A percentile compares a stretch with the other conserved stretches of the same genome.
phyloP scores from a whole-genome alignment of 495 filamentous ascomycete genomes.

The Aspergillus nidulans region DNA sequence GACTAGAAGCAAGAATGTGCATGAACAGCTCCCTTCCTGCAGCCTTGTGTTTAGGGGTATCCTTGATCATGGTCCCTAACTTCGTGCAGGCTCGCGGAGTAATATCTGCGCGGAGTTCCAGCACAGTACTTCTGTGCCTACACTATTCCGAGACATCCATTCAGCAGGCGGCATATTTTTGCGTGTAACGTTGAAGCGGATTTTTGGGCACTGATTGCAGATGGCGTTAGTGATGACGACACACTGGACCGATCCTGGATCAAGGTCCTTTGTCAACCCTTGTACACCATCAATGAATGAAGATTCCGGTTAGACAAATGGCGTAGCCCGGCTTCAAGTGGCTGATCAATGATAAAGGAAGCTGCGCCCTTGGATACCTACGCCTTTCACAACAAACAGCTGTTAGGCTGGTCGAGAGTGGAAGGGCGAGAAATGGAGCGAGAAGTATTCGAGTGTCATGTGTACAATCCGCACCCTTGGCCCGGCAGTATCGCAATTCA shows the following conservation, averaged over 20 bases:
- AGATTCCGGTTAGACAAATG: neutral
- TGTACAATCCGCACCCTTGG: neutral
- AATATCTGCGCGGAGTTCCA: neutral
- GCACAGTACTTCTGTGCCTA: neutral
- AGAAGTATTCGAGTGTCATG: constrained; percentile 6
- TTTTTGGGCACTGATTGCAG: neutral
- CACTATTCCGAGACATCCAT: neutral
- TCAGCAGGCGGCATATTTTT: neutral
- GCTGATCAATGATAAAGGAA: neutral
- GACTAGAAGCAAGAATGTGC: neutral
- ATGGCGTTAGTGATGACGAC: neutral
- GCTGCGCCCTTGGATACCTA: neutral
- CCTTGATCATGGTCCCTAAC: neutral
- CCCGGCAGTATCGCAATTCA: neutral
- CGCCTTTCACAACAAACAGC: neutral
- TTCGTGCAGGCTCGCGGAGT: neutral
- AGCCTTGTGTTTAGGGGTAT: neutral
- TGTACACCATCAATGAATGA: neutral
- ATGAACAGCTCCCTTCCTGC: neutral
- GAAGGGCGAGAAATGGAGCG: neutral
- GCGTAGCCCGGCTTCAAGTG: neutral
- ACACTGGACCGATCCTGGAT: neutral
- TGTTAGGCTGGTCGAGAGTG: too few relatives aligned
- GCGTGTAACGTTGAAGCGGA: constrained; percentile 1
- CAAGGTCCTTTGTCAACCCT: neutral